A percentile compares a stretch with the other conserved stretches of the same genome.
These are phyloP conservation scores for Colletotrichum viniferum DNA, from an alignment of 2,329 filamentous ascomycete genomes.

Conservation along the genomic window DNA sequence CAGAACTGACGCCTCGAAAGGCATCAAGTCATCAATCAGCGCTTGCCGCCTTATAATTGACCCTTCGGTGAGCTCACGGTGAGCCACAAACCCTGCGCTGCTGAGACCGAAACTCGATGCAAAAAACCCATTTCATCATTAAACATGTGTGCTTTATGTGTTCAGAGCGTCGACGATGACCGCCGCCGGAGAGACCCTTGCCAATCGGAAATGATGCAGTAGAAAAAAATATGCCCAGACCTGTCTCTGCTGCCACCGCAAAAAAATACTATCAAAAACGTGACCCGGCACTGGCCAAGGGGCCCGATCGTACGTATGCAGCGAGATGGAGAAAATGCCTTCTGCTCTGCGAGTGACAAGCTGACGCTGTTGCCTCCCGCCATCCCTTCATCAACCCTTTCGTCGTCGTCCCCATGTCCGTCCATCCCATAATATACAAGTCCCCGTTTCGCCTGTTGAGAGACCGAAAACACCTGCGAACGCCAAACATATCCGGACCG, in stretches of 20 bases:
- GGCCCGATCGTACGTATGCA: background rate
- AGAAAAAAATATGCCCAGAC: background rate
- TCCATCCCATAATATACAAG: slow-evolving; percentile 18
- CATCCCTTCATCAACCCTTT: background rate
- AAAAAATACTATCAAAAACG: background rate
- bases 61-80: background rate
- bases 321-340: background rate
- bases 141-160: background rate
- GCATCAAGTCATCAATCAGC: background rate
- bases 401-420: background rate
- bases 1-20: background rate
- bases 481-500: slow-evolving; percentile 14
- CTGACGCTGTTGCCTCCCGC: background rate
- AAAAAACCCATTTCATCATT: background rate
- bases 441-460: slow-evolving; percentile 20
- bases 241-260: background rate
- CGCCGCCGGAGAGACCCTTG: background rate
- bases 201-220: background rate
- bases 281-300: background rate
- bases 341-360: background rate
- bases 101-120: background rate
- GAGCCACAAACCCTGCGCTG: background rate
- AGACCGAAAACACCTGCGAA: slow-evolving; percentile 18
- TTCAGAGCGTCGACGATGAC: background rate
- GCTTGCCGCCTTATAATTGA: background rate